A percentile compares a stretch with the other conserved stretches of the same genome.
These are phyloP conservation scores for Trypanosoma melophagium DNA, from an alignment of 208 protist species.

Conservation along the genomic window DNA sequence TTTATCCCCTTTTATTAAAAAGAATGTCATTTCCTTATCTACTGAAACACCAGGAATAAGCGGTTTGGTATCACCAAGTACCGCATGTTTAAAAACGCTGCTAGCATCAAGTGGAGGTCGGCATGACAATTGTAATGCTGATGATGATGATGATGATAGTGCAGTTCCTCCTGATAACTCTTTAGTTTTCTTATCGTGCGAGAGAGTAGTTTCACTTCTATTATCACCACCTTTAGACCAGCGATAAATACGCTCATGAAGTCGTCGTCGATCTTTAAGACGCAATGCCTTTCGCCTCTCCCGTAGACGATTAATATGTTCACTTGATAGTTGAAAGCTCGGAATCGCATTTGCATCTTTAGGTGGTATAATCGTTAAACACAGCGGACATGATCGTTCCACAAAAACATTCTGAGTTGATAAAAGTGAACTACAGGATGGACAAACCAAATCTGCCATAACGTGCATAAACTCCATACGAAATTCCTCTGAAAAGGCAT, in stretches of 20 bases:
- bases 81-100: conserved; percentile 21
- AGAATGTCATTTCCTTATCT: conserved; percentile 19
- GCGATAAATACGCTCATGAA: conserved; percentile 41
- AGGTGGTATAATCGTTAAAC: conserved; percentile 56
- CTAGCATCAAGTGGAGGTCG: conserved; percentile 22
- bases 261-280: conserved; percentile 36
- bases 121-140: background rate
- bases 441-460: conserved; percentile 77
- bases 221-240: conserved; percentile 16
- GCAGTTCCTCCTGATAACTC: background rate
- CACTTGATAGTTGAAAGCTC: conserved; percentile 70
- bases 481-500: conserved; percentile 57
- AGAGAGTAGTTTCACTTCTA: background rate
- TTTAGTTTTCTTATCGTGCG: too few relatives aligned
- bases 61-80: conserved; percentile 23
- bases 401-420: conserved; percentile 53
- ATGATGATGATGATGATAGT: background rate
- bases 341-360: conserved; percentile 52
- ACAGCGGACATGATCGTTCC: conserved; percentile 65
- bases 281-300: conserved; percentile 46
- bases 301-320: conserved; percentile 55
- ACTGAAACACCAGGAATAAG: conserved; percentile 41
- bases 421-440: conserved; percentile 62
- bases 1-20: conserved; percentile 23
- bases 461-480: conserved; percentile 68